phyloP scores from a whole-genome alignment of 768 basidiomycete genomes.

The Cubamyces sp. region DNA sequence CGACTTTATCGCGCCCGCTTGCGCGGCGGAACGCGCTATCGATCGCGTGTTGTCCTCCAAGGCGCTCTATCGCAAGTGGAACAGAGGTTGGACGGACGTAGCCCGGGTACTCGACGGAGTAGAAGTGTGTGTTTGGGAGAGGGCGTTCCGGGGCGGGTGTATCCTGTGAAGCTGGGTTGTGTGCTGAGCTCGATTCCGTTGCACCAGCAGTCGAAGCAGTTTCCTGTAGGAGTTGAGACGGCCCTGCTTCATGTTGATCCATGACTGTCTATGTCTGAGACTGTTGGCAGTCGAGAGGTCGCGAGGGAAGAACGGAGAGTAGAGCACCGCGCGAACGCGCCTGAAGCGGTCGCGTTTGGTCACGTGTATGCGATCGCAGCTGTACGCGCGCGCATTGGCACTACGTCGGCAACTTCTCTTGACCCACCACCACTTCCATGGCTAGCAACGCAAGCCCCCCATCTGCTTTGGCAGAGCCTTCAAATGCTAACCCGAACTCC shows the following conservation, averaged over 20 bases:
- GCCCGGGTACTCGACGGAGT: conserved; percentile 90
- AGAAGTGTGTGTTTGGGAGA: conserved; percentile 64
- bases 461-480: too few relatives aligned
- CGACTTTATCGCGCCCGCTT: conserved; percentile 52
- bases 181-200: conserved; percentile 5
- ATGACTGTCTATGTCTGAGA: not conserved
- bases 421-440: not conserved
- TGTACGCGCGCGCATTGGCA: not conserved
- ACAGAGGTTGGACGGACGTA: conserved; percentile 70
- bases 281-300: conserved; percentile 1
- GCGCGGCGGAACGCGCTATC: conserved; percentile 78
- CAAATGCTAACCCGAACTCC: too few relatives aligned
- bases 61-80: conserved; percentile 59
- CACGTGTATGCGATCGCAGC: conserved; percentile 8
- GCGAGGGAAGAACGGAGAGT: not conserved
- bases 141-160: conserved; percentile 42
- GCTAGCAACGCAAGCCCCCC: not conserved
- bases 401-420: too few relatives aligned
- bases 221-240: conserved; percentile 2
- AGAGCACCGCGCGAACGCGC: conserved; percentile 2
- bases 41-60: conserved; percentile 72
- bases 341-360: conserved; percentile 7
- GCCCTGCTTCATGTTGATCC: conserved; percentile 15
- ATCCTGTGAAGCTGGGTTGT: conserved; percentile 1
- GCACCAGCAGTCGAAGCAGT: not conserved